Base-by-base conservation (phyloP, 2,329 filamentous ascomycete genomes). In the Ophiostoma sp. region DNA sequence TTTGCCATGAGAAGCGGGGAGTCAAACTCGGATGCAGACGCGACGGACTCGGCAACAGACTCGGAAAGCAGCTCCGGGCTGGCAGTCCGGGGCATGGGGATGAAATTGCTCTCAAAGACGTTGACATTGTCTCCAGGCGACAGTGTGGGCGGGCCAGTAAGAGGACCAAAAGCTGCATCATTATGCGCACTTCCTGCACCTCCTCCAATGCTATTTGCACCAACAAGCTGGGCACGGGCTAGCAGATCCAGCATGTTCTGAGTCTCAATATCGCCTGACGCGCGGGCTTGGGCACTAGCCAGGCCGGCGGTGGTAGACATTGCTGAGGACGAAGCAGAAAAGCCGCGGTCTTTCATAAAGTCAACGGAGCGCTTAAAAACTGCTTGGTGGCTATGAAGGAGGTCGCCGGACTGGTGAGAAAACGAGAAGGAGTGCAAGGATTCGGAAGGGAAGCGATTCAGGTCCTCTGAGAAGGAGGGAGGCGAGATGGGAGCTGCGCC, bases 381-480 rank as follows among this genome's bases (percentile, higher is more conserved):
- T 82, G 93, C 96, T 78, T 98, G 94, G 69, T 95, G 90, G 78
- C 88, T 97, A 78, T 97, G 92, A 70, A 98, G 85, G 73, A 93
- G 89, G 73, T 98, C 94, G 77, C 97, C 94, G 3, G 94, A 94
- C 79, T 97, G 94, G 75, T 96, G 92, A 57, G 95, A 93, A 79
- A 99, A 99, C 15, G 94, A 98, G 81, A 99, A 99, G 1, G 95
- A 99, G 80, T 99, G 95, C 66, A 99, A 83, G 6, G 95, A 99
- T 78, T 99, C 95, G 75, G 92, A 93, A 1, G 95, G 94, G 78
- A 99, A 99, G 68, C 94, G 90, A 65, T 89, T 90, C 65, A 99
- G 86, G 77, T 99, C 95, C 82, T 98, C 95, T 76, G 88, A 86
- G 77, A 93, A 93, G 72, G 87, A 87, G 35, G 93, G 92, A 33